Conservation (phyloP, 768 basidiomycete genomes). For the Tricholoma furcatifolium region DNA sequence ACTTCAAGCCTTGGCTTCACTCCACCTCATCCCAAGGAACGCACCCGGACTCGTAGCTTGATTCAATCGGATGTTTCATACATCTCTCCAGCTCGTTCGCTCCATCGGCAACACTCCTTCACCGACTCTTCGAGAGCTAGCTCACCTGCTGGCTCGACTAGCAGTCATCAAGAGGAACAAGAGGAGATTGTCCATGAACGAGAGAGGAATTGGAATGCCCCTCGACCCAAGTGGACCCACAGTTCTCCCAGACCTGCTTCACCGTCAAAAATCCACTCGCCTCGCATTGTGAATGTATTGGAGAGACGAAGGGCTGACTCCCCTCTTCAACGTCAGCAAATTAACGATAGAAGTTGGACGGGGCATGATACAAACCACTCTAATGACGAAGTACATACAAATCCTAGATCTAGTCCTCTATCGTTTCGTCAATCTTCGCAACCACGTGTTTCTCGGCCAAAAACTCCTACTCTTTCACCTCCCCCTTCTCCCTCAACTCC, state of each 20-base stretch:
- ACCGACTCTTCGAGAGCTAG: constrained; percentile 33
- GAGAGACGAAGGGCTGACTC: constrained; percentile 19
- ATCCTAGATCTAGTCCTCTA: neutral
- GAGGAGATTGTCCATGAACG: constrained; percentile 35
- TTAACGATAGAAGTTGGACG: neutral
- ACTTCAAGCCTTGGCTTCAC: constrained; percentile 41
- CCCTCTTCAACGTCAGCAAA: constrained; percentile 10
- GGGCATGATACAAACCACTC: neutral
- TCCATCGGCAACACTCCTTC: constrained; percentile 32
- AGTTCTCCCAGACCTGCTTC: constrained; percentile 14
- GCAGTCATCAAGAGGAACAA: constrained; percentile 27
- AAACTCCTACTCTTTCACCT: neutral
- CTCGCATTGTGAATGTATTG: constrained; percentile 20
- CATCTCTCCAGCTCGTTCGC: constrained; percentile 15
- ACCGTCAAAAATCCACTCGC: constrained; percentile 12
- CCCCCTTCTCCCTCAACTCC: constrained; percentile 5
- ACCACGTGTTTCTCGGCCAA: neutral
- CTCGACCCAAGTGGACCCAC: constrained; percentile 53
- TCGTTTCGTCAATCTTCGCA: constrained; percentile 3
- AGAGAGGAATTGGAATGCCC: constrained; percentile 72
- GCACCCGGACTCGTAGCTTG: constrained; percentile 20
- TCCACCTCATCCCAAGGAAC: constrained; percentile 27
- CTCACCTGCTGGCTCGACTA: constrained; percentile 40
- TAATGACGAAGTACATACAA: neutral
- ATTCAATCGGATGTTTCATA: constrained; percentile 39